Conservation (phyloP, 177 flowering plant species). For the Vitis hybrid region DNA sequence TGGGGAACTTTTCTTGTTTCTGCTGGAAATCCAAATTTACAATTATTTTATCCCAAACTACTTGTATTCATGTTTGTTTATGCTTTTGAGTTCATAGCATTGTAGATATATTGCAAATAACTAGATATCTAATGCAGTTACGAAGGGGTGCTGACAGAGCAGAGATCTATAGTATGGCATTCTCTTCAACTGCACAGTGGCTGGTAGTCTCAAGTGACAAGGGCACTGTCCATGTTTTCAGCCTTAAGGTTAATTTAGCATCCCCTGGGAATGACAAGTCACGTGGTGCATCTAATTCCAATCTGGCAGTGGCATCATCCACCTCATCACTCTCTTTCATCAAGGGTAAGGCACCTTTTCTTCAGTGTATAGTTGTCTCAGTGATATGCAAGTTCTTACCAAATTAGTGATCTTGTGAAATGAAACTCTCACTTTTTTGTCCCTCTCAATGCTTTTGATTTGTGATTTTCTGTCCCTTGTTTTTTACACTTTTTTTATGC, state of each 20-base stretch:
- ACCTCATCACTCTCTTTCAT: conserved; percentile 59
- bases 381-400: too few relatives aligned
- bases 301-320: conserved; percentile 26
- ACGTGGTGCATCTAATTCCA: conserved; percentile 23
- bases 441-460: too few relatives aligned
- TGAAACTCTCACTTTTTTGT: too few relatives aligned
- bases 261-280: conserved; percentile 30
- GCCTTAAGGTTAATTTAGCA: conserved; percentile 52
- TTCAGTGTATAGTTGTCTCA: neutral
- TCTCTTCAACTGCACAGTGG: conserved; percentile 74
- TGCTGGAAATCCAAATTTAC: neutral
- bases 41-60: neutral
- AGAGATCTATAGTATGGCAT: conserved; percentile 73
- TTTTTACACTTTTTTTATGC: too few relatives aligned
- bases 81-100: neutral
- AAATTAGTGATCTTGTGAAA: too few relatives aligned
- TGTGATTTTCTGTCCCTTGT: too few relatives aligned
- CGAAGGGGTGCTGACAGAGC: conserved; percentile 84
- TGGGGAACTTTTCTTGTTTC: neutral
- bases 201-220: conserved; percentile 83
- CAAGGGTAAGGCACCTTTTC: conserved; percentile 42
- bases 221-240: conserved; percentile 81
- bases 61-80: neutral
- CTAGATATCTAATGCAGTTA: conserved; percentile 37
- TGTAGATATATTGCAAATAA: neutral